phyloP scores from a whole-genome alignment of 1,284 basidiomycete species.

The Trametes hirsuta region DNA sequence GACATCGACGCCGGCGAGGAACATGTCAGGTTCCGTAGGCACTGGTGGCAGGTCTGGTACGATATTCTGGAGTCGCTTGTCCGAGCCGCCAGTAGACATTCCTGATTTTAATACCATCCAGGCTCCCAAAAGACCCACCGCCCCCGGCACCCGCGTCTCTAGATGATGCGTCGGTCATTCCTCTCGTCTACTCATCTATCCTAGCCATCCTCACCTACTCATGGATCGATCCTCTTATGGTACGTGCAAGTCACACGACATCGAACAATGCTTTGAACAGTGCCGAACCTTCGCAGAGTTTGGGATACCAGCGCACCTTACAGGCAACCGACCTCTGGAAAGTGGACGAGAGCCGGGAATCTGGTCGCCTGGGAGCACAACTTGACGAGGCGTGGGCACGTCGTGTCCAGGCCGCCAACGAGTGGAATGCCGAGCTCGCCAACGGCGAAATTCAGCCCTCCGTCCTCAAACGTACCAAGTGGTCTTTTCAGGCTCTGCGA shows the following conservation, averaged over 20 bases:
- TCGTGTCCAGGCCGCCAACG: conserved; percentile 48
- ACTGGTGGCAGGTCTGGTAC: conserved; percentile 54
- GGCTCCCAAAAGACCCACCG: conserved; percentile 63
- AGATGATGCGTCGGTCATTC: conserved; percentile 62
- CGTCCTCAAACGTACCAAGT: conserved; percentile 41
- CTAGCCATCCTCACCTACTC: conserved; percentile 62
- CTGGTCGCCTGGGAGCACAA: conserved; percentile 51
- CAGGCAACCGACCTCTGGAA: conserved; percentile 79
- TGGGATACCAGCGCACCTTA: conserved; percentile 71
- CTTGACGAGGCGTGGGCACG: conserved; percentile 54
- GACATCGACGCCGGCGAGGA: conserved; percentile 54
- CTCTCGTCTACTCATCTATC: conserved; percentile 58
- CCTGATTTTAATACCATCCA: conserved; percentile 24
- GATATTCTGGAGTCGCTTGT: conserved; percentile 1
- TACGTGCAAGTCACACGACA: conserved; percentile 27
- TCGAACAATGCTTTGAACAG: neutral
- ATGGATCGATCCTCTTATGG: conserved; percentile 76
- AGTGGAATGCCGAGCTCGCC: conserved; percentile 57
- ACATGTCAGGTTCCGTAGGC: conserved; percentile 43
- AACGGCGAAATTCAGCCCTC: conserved; percentile 51
- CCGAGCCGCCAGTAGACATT: neutral
- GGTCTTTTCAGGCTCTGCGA: conserved; percentile 46
- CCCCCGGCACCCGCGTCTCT: conserved; percentile 58
- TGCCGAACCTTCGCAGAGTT: conserved; percentile 35
- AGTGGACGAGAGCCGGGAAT: conserved; percentile 57